Evolutionary conservation across 345 rosid species (phyloP).

Genomic region (Populus davidiana): DNA sequence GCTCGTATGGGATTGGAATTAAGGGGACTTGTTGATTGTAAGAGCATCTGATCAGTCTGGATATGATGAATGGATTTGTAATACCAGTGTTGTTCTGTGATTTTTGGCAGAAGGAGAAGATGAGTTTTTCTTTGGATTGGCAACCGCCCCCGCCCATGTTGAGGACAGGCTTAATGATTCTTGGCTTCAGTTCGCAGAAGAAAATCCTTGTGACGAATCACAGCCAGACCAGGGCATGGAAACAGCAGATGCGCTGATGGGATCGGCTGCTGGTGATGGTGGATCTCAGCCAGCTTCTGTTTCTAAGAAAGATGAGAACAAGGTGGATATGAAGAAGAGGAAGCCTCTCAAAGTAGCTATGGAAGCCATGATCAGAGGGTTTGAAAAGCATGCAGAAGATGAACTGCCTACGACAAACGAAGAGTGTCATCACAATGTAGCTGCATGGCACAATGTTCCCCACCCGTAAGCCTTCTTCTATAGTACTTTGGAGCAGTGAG

Average conservation of each 20-base stretch:
- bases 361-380: constrained; percentile 90
- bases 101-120: constrained; percentile 40
- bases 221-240: constrained; percentile 26
- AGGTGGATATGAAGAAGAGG: constrained; percentile 29
- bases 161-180: constrained; percentile 90
- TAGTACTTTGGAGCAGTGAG: background rate
- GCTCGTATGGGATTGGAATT: background rate
- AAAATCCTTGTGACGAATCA: constrained; percentile 39
- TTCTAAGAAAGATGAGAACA: constrained; percentile 18
- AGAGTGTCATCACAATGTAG: constrained; percentile 65
- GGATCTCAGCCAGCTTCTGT: constrained; percentile 44
- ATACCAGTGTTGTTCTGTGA: background rate
- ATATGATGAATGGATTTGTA: background rate
- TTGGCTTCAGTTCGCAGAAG: constrained; percentile 90
- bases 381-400: constrained; percentile 49
- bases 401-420: constrained; percentile 27
- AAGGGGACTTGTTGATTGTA: background rate
- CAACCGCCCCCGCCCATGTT: constrained; percentile 93
- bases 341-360: constrained; percentile 62
- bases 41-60: background rate
- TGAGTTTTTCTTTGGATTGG: constrained; percentile 90
- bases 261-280: constrained; percentile 53
- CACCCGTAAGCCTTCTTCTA: constrained; percentile 60
- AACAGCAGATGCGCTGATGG: constrained; percentile 45
- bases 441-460: constrained; percentile 94